Base-by-base conservation (phyloP, 371 early-diverging fungal genomes). In the Ecytonucleospora hepatopenaei region DNA sequence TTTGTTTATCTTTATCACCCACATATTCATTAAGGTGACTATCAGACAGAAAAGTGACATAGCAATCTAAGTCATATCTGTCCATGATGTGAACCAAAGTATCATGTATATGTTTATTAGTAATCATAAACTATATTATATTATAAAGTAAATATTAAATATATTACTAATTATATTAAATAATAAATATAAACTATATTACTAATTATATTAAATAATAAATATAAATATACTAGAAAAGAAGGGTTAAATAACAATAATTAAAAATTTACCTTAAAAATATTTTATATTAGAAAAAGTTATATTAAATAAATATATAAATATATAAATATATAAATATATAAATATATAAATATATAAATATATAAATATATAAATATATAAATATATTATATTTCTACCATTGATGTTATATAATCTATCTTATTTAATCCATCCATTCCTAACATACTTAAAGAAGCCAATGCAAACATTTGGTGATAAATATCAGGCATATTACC, bases 391-490 rank as follows among this genome's bases (percentile, higher is more conserved):
- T n/a, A n/a, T n/a, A n/a, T n/a, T n/a, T n/a, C n/a, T n/a, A n/a
- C n/a, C n/a, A n/a, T n/a, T n/a, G n/a, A n/a, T n/a, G n/a, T n/a
- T n/a, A n/a, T n/a, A n/a, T n/a, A n/a, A n/a, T n/a, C n/a, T n/a
- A n/a, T n/a, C n/a, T n/a, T n/a, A n/a, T n/a, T n/a, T n/a, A n/a
- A n/a, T n/a, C n/a, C n/a, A n/a, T n/a, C n/a, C 40, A 40, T n/a
- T 12, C 70, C 67, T 5, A 72, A 48, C 23, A 77, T 54, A 46
- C 55, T 57, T 0, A 69, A 56, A 70, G 86, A 90, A 3, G 88
- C 85, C 32, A 97, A 78, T 21, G 95, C 92, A 86, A 92, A 95
- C 30, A 88, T 71, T 0, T 94, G 92, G 75, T 97, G 96, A 74
- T 90, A 94, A 0, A 96, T 88, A 79, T 95, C 94, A 0, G 89